Conservation (phyloP, 2,329 filamentous ascomycete genomes). For the Albifimbria verrucaria region DNA sequence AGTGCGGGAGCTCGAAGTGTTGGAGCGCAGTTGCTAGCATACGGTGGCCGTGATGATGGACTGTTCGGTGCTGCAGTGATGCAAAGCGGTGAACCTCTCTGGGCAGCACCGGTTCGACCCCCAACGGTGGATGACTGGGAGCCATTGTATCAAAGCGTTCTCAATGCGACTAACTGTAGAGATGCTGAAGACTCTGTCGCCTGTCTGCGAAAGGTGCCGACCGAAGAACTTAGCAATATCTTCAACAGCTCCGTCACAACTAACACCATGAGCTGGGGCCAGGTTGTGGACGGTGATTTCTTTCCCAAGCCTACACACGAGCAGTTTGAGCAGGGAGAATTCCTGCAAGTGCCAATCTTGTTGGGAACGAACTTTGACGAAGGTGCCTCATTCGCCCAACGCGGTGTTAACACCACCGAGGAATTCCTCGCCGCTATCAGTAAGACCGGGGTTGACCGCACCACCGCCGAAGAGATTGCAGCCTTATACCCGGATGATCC, state of each 20-base stretch:
- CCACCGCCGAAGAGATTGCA: conserved; percentile 31
- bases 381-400: conserved; percentile 48
- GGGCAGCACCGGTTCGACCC: not conserved
- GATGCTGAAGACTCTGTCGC: conserved; percentile 12
- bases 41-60: not conserved
- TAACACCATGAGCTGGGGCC: conserved; percentile 14
- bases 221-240: conserved; percentile 19
- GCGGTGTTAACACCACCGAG: conserved; percentile 48
- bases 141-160: not conserved
- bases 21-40: not conserved
- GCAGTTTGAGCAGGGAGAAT: conserved; percentile 52
- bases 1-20: not conserved
- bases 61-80: not conserved
- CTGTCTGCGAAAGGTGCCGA: conserved; percentile 22
- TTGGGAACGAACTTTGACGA: conserved; percentile 62
- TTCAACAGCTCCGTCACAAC: conserved; percentile 14
- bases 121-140: not conserved
- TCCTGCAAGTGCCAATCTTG: conserved; percentile 57
- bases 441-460: conserved; percentile 13
- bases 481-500: conserved; percentile 46
- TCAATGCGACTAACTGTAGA: conserved; percentile 10
- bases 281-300: conserved; percentile 30
- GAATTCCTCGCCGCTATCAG: conserved; percentile 43
- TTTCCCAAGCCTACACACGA: conserved; percentile 37
- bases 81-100: not conserved